Base-by-base conservation (phyloP, 2,329 filamentous ascomycete species). In the Lasiodiplodia gonubiensis region DNA sequence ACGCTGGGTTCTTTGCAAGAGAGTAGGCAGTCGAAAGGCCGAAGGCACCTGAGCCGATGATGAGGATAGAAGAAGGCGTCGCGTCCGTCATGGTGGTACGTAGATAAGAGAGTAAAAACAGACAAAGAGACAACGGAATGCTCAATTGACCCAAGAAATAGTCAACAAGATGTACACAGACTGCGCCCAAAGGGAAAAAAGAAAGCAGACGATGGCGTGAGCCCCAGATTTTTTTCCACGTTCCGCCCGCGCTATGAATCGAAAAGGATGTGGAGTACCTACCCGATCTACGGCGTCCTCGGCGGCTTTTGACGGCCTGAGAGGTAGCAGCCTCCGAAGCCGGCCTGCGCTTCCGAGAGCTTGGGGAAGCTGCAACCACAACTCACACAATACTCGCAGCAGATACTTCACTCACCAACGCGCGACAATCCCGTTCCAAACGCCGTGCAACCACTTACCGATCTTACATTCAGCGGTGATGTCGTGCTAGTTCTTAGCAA, bases 1-100 rank as follows among this genome's bases (percentile, higher is more conserved):
- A 85, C 4, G 75, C 73, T 46, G 87, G 81, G 42, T 90, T 87
- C 70, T 85, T 84, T 68, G 89, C 83, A 55, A 97, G 86, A 16
- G 91, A 85, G 70, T 89, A 88, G 63, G 93, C 92, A 25, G 89
- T 90, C 8, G 86, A 86, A 65, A 91, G 80, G 35, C 85, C 85
- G 69, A 87, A 87, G 53, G 86, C 84, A 57, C 85, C 85, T 33
- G 83, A 82, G 67, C 83, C 83, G 46, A 85, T 73, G 67, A 85
- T 84, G 33, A 85, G 74, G 65, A 85, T 75, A 10, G 81, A 82
- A 21, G 80, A 79, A 25, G 82, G 81, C 51, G 72, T 70, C 55
- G 72, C 64, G 51, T 67, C 59, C 42, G 69, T 65, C 55, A 61
- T 66, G 53, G 53, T 51, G 39, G 37, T 60, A 23, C 11, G 42